These are phyloP conservation scores for Phytophthora brassicae DNA, from an alignment of 352 stramenopile genomes.

Conservation along the genomic window DNA sequence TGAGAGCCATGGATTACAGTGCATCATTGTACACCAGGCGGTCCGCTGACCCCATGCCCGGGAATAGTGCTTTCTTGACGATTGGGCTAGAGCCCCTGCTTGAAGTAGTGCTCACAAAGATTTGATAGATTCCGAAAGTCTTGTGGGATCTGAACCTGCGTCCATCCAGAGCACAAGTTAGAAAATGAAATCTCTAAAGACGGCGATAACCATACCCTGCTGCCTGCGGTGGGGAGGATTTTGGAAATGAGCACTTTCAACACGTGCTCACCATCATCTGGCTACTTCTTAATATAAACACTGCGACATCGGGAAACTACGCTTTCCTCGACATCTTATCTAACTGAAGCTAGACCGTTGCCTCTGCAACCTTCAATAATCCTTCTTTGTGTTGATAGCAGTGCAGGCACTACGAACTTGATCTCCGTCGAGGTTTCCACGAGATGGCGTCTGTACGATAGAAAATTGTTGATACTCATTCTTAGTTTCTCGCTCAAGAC, in stretches of 20 bases:
- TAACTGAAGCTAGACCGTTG: neutral
- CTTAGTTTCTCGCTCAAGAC: too few relatives aligned
- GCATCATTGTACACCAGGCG: slow-evolving; percentile 16
- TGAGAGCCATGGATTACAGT: neutral
- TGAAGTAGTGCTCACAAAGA: slow-evolving; percentile 5
- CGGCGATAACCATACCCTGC: slow-evolving; percentile 17
- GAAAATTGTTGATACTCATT: too few relatives aligned
- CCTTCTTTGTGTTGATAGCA: too few relatives aligned
- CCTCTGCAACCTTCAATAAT: slow-evolving; percentile 9
- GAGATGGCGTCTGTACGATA: too few relatives aligned
- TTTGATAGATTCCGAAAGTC: slow-evolving; percentile 19
- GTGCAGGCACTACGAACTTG: too few relatives aligned
- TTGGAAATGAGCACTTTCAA: slow-evolving; percentile 1
- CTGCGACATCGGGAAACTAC: slow-evolving; percentile 1
- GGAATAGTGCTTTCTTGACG: slow-evolving; percentile 2
- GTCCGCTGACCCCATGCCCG: slow-evolving; percentile 10
- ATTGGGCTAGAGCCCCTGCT: slow-evolving; percentile 13
- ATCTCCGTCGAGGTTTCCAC: too few relatives aligned
- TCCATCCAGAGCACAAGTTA: slow-evolving; percentile 2
- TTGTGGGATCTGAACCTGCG: slow-evolving; percentile 9
- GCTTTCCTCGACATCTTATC: neutral
- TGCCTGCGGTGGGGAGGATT: slow-evolving; percentile 2
- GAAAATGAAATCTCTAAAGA: neutral
- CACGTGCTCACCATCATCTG: neutral
- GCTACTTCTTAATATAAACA: neutral